Conservation (phyloP, 2,329 filamentous ascomycete genomes). For the Sarocladium oryzae region DNA sequence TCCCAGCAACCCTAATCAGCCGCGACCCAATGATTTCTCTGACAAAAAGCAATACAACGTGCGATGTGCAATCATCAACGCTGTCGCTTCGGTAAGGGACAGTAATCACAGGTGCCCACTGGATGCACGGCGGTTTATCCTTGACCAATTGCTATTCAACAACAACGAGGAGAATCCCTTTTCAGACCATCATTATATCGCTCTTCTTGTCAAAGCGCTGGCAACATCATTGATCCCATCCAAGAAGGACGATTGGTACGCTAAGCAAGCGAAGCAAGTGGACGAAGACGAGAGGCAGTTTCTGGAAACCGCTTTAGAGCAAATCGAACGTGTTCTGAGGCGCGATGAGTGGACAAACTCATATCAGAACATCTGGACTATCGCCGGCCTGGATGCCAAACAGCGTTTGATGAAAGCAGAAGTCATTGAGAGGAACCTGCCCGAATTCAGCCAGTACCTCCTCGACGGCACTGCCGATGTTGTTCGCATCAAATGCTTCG, state of each 20-base stretch:
- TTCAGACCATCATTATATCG: constrained; percentile 86
- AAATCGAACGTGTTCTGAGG: constrained; percentile 60
- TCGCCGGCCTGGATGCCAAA: constrained; percentile 55
- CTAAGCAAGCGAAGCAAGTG: constrained; percentile 38
- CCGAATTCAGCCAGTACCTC: constrained; percentile 57
- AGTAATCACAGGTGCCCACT: constrained; percentile 69
- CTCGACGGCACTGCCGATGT: constrained; percentile 57
- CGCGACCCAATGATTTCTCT: constrained; percentile 83
- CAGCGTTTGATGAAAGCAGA: constrained; percentile 57
- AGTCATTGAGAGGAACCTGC: constrained; percentile 46
- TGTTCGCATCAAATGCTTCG: constrained; percentile 60
- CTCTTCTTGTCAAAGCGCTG: constrained; percentile 49
- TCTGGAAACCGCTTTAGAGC: constrained; percentile 47
- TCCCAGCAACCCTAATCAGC: constrained; percentile 67
- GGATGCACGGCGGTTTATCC: constrained; percentile 73
- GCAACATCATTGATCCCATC: constrained; percentile 9
- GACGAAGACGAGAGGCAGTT: constrained; percentile 42
- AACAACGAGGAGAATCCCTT: constrained; percentile 87
- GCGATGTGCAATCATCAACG: constrained; percentile 74
- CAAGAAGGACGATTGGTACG: constrained; percentile 30
- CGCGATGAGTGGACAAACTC: constrained; percentile 65
- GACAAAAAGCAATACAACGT: constrained; percentile 81
- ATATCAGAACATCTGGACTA: constrained; percentile 62
- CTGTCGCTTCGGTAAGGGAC: constrained; percentile 74
- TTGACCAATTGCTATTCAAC: constrained; percentile 87